Percentiles rank a stretch among this genome's conserved stretches.
Evolutionary conservation across 2,329 filamentous ascomycete genomes (phyloP).

Genomic region (Ceratocystis papillata): DNA sequence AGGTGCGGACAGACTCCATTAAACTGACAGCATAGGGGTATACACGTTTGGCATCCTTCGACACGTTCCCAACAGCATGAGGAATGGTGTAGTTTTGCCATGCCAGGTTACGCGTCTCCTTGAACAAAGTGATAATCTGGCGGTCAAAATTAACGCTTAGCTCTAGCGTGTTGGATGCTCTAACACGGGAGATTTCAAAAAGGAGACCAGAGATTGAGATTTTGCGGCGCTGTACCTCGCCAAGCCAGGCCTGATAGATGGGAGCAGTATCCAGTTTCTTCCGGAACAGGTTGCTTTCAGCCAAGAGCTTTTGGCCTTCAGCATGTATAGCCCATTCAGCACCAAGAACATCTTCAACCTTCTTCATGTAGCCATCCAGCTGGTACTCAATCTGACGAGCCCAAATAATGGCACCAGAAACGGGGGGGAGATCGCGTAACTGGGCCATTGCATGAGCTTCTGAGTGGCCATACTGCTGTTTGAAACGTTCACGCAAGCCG

Average conservation of each 20-base stretch:
- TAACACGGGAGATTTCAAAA: conserved; percentile 78
- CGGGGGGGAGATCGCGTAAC: conserved; percentile 84
- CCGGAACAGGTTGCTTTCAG: conserved; percentile 84
- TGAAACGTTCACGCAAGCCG: conserved; percentile 89
- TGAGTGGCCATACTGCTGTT: conserved; percentile 96
- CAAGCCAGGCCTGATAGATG: conserved; percentile 91
- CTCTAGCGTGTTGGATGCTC: conserved; percentile 79
- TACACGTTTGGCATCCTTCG: conserved; percentile 96
- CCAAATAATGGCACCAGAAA: conserved; percentile 96
- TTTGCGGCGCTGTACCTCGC: conserved; percentile 77
- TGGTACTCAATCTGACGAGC: conserved; percentile 94
- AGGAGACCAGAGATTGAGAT: conserved; percentile 85
- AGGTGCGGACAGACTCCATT: conserved; percentile 96
- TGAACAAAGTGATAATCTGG: conserved; percentile 95
- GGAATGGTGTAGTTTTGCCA: conserved; percentile 95
- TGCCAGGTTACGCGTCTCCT: conserved; percentile 89
- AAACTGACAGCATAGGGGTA: conserved; percentile 96
- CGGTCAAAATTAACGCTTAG: conserved; percentile 92
- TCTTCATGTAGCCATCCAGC: conserved; percentile 92
- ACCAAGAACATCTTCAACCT: conserved; percentile 95
- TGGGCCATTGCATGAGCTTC: conserved; percentile 98
- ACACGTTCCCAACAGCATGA: conserved; percentile 86
- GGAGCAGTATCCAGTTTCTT: conserved; percentile 90
- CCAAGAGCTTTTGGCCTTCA: conserved; percentile 86
- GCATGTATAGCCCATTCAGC: conserved; percentile 89